Conservation (phyloP, 139 green algal species). For the Chlorella sp. region DNA sequence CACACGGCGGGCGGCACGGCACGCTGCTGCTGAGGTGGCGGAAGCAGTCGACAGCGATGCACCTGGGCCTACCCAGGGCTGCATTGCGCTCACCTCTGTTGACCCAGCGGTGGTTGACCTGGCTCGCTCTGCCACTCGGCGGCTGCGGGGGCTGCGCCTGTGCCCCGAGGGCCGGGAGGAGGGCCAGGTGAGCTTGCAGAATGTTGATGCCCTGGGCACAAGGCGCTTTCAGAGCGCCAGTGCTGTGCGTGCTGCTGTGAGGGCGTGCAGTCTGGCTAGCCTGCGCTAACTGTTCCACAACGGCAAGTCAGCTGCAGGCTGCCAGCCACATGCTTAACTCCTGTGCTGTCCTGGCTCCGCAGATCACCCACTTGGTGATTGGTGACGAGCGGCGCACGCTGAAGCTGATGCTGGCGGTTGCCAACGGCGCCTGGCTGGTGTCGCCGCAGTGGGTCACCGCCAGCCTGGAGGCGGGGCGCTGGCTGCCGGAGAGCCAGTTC, state of each 20-base stretch:
- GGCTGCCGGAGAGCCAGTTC: conserved; percentile 63
- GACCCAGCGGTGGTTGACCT: conserved; percentile 26
- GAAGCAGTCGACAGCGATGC: too few species aligned
- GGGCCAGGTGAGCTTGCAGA: conserved; percentile 13
- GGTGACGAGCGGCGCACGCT: conserved; percentile 64
- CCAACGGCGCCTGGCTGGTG: conserved; percentile 67
- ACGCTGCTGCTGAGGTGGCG: background rate
- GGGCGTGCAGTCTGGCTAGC: too few species aligned
- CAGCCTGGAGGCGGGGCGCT: conserved; percentile 61
- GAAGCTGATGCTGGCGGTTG: conserved; percentile 74
- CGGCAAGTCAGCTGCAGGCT: too few species aligned
- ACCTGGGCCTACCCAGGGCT: conserved; percentile 19
- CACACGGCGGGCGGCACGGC: background rate
- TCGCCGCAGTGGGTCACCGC: conserved; percentile 67
- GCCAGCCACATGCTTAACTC: too few species aligned
- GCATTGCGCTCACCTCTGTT: conserved; percentile 37
- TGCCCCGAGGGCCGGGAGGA: conserved; percentile 54
- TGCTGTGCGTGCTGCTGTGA: too few species aligned
- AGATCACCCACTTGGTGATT: conserved; percentile 68
- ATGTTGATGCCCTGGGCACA: too few species aligned
- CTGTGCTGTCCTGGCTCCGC: too few species aligned
- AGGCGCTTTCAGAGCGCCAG: too few species aligned
- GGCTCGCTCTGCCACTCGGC: conserved; percentile 13
- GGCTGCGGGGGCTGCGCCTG: conserved; percentile 44
- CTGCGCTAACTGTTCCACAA: too few species aligned